phyloP scores from a whole-genome alignment of 768 basidiomycete genomes.

The Coprinellus micaceus region DNA sequence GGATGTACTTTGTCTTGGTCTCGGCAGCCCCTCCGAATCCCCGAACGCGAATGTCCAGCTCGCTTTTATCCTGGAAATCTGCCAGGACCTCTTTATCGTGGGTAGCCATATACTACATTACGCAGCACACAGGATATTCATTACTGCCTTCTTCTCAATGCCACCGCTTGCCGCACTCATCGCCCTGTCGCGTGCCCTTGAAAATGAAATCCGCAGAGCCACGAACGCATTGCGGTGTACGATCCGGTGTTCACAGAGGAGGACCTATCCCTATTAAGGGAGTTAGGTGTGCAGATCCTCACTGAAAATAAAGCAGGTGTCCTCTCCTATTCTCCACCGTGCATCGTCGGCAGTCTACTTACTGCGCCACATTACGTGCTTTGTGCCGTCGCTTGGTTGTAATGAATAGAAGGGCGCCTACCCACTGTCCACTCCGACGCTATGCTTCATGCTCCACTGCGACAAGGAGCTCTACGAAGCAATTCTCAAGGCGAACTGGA shows the following conservation, averaged over 20 bases:
- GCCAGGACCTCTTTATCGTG: slow-evolving; percentile 55
- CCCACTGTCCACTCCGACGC: slow-evolving; percentile 42
- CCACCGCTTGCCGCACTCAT: not conserved
- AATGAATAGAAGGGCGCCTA: slow-evolving; percentile 30
- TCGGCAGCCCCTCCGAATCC: slow-evolving; percentile 68
- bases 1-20: slow-evolving; percentile 60
- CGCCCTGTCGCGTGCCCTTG: not conserved
- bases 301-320: slow-evolving; percentile 49
- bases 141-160: slow-evolving; percentile 9
- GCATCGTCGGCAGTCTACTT: not conserved
- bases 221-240: slow-evolving; percentile 48
- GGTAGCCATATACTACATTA: slow-evolving; percentile 29
- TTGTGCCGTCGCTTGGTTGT: not conserved
- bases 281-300: slow-evolving; percentile 36
- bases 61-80: slow-evolving; percentile 56
- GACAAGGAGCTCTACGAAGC: slow-evolving; percentile 68
- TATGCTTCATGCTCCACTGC: slow-evolving; percentile 80
- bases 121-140: slow-evolving; percentile 8
- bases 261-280: slow-evolving; percentile 50
- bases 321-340: slow-evolving; percentile 8
- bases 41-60: slow-evolving; percentile 64
- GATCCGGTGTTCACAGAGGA: slow-evolving; percentile 73
- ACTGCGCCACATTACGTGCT: slow-evolving; percentile 4
- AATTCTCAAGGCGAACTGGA: slow-evolving; percentile 62
- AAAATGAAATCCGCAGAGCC: slow-evolving; percentile 35